Evolutionary conservation across 2,329 filamentous ascomycete genomes (phyloP), one percentile per base, ranked within the genome.

Genomic region (Huntiella moniliformis): DNA sequence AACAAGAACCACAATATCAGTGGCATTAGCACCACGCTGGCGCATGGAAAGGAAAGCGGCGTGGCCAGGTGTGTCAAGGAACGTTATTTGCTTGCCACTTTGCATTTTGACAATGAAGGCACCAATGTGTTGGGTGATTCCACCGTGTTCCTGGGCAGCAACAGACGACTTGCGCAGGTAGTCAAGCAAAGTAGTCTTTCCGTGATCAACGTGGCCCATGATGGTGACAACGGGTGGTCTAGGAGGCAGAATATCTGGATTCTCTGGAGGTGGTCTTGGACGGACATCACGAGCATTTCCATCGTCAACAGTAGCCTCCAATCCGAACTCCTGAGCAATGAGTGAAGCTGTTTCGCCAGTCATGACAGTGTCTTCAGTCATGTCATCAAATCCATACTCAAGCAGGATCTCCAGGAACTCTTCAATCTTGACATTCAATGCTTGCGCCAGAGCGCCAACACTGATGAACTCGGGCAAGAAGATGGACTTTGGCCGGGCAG

Each of bases 161-260:
- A 98, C 77, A 5, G 86, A 95, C 1, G 87, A 91, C 55, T 94
- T 92, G 34, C 91, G 82, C 38, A 98, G 67, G 63, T 79, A 96
- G 58, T 98, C 91, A 7, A 98, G 68, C 37, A 98, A 77, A 0
- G 92, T 98, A 1, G 91, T 98, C 66, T 98, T 98, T 45, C 91
- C 91, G 60, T 98, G 91, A 58, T 98, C 92, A 54, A 98, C 91
- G 53, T 98, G 91, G 2, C 91, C 91, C 92, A 98, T 98, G 56
- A 98, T 98, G 0, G 92, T 96, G 35, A 98, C 87, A 33, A 98
- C 85, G 0, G 91, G 92, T 5, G 91, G 88, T 12, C 92, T 75
- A 32, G 67, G 61, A 2, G 86, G 85, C 5, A 95, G 62, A 11
- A 61, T 54, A 0, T 80, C 74, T 42, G 67, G 71, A 58, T 88